Percentiles rank a stretch among this genome's conserved stretches.
Conservation (phyloP, 495 filamentous ascomycete genomes). For the Cairneyella variabilis region DNA sequence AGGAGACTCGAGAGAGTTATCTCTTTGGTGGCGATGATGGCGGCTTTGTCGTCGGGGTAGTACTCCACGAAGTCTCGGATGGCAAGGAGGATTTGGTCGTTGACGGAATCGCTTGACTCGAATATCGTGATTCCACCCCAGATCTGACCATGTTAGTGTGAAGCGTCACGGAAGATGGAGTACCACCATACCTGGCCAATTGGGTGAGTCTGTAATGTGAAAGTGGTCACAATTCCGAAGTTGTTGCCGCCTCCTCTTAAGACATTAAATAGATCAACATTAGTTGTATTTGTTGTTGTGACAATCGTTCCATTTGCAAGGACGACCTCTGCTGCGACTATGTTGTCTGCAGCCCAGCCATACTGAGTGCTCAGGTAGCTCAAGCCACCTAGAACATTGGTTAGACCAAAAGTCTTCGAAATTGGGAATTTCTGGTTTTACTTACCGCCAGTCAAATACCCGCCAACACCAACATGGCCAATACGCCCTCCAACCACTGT, state of each 20-base stretch:
- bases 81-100: constrained; percentile 12
- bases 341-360: constrained; percentile 44
- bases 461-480: neutral
- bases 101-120: neutral
- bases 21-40: constrained; percentile 19
- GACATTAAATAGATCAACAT: constrained; percentile 46
- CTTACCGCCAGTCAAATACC: neutral
- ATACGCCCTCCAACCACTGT: constrained; percentile 11
- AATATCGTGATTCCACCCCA: constrained; percentile 18
- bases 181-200: constrained; percentile 5
- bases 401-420: constrained; percentile 42
- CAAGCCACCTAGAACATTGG: constrained; percentile 43
- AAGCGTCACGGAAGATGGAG: neutral
- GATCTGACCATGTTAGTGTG: neutral
- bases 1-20: constrained; percentile 6
- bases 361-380: constrained; percentile 38
- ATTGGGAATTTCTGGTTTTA: too few relatives aligned
- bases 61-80: constrained; percentile 16
- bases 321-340: constrained; percentile 44
- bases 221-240: constrained; percentile 54
- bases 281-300: constrained; percentile 41
- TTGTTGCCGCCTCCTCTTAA: constrained; percentile 53
- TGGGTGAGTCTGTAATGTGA: constrained; percentile 39
- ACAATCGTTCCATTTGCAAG: constrained; percentile 45
- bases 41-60: constrained; percentile 18